These are phyloP conservation scores for Acidiella bohemica DNA, from an alignment of 495 filamentous ascomycete genomes.

Conservation along the genomic window DNA sequence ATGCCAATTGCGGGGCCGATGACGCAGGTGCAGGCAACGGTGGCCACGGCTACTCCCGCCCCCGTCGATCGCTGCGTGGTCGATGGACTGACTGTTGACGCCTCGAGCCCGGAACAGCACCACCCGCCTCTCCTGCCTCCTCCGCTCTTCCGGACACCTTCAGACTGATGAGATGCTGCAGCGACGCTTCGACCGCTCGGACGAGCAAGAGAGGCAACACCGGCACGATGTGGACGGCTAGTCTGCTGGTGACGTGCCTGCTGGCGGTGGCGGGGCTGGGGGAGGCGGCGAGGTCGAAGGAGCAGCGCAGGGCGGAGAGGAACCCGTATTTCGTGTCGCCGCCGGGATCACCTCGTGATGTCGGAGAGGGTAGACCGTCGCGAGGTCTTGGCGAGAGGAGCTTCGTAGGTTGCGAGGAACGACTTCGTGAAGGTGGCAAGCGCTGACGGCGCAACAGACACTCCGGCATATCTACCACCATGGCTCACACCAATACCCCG, in stretches of 20 bases:
- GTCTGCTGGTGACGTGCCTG: conserved; percentile 5
- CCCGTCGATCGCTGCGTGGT: too few species aligned
- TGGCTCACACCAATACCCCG: conserved; percentile 58
- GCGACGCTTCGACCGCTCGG: conserved; percentile 5
- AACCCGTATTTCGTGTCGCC: conserved; percentile 12
- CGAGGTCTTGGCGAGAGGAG: conserved; percentile 8
- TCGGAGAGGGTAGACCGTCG: background rate
- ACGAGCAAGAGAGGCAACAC: background rate
- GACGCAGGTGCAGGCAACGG: too few species aligned
- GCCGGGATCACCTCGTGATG: background rate
- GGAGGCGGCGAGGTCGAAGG: conserved; percentile 5
- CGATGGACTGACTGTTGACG: too few species aligned
- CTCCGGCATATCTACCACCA: conserved; percentile 87
- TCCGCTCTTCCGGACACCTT: too few species aligned
- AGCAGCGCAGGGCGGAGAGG: conserved; percentile 1
- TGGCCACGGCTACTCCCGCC: too few species aligned
- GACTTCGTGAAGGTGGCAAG: too few species aligned
- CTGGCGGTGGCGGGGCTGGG: conserved; percentile 4
- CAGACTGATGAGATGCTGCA: conserved; percentile 16
- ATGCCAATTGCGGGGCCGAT: too few species aligned
- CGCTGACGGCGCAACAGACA: conserved; percentile 36
- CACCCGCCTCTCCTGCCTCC: background rate
- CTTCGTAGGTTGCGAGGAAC: conserved; percentile 8
- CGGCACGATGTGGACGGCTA: conserved; percentile 8
- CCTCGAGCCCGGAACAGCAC: background rate